Conservation (phyloP, 306 rosid species). For the Fagus crenata region DNA sequence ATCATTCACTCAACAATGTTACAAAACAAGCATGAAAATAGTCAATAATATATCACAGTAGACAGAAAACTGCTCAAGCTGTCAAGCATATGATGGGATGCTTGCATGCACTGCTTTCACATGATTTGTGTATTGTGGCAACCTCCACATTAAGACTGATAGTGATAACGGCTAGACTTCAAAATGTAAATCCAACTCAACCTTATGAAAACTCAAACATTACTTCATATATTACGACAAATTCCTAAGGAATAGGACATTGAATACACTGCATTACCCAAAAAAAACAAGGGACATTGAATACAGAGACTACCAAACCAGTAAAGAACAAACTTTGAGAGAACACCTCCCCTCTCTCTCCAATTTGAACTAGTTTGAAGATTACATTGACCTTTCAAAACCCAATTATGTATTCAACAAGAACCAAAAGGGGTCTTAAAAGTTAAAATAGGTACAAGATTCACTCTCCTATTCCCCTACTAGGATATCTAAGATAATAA, state of each 20-base stretch:
- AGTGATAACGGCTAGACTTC: not conserved
- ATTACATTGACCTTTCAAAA: not conserved
- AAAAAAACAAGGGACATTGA: too few relatives aligned
- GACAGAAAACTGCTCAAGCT: not conserved
- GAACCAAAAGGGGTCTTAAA: too few relatives aligned
- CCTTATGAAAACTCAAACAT: not conserved
- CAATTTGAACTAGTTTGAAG: not conserved
- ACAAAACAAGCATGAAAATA: too few relatives aligned
- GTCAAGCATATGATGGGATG: not conserved
- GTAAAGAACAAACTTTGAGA: not conserved
- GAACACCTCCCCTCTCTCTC: not conserved
- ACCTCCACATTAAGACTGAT: not conserved
- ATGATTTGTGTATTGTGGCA: not conserved
- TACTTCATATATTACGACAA: not conserved
- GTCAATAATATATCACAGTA: too few relatives aligned
- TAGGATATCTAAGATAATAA: too few relatives aligned
- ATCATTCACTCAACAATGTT: too few relatives aligned
- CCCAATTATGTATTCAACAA: not conserved
- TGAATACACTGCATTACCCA: too few relatives aligned
- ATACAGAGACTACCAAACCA: not conserved
- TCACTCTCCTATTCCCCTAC: too few relatives aligned
- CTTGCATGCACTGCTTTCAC: too few relatives aligned
- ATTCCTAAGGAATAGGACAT: too few relatives aligned
- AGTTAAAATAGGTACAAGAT: not conserved
- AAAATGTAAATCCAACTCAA: not conserved